Conservation (phyloP, 2,329 filamentous ascomycete species). For the Cladophialophora chaetospira region DNA sequence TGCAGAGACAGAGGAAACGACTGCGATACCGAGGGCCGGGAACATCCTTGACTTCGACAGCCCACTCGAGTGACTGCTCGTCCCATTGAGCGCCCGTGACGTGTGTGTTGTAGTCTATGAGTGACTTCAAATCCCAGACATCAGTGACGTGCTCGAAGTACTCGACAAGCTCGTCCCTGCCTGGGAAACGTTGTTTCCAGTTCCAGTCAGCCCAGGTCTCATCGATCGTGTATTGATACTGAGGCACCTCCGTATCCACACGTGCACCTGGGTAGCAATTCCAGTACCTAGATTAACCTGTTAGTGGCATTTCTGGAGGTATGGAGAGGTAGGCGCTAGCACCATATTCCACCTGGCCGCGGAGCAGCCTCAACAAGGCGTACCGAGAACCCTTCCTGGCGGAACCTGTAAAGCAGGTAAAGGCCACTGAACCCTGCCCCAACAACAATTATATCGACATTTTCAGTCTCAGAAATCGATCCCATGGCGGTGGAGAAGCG, state of each 20-base stretch:
- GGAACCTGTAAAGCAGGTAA: neutral
- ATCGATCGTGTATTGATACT: neutral
- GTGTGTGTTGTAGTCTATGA: neutral
- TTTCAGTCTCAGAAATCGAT: neutral
- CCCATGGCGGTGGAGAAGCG: too few relatives aligned
- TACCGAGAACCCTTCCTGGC: neutral
- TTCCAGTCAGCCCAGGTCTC: neutral
- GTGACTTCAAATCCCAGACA: slow-evolving; percentile 9
- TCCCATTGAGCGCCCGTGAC: neutral
- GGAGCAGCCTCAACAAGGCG: neutral
- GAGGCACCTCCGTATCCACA: neutral
- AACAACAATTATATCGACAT: slow-evolving; percentile 44
- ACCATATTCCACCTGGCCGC: slow-evolving; percentile 31
- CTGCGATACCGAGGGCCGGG: slow-evolving; percentile 33
- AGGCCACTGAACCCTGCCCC: slow-evolving; percentile 6
- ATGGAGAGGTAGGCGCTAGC: slow-evolving; percentile 47
- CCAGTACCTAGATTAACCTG: slow-evolving; percentile 49
- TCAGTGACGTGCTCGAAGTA: slow-evolving; percentile 39
- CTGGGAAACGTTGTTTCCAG: neutral
- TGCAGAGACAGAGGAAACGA: slow-evolving; percentile 15
- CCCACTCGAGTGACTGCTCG: neutral
- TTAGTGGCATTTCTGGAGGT: slow-evolving; percentile 51
- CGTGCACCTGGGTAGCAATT: slow-evolving; percentile 10
- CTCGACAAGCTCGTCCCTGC: slow-evolving; percentile 27
- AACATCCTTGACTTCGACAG: slow-evolving; percentile 31